A percentile compares a stretch with the other conserved stretches of the same genome.
Conservation (phyloP, 208 protist species). For the Porcisia deanei region DNA sequence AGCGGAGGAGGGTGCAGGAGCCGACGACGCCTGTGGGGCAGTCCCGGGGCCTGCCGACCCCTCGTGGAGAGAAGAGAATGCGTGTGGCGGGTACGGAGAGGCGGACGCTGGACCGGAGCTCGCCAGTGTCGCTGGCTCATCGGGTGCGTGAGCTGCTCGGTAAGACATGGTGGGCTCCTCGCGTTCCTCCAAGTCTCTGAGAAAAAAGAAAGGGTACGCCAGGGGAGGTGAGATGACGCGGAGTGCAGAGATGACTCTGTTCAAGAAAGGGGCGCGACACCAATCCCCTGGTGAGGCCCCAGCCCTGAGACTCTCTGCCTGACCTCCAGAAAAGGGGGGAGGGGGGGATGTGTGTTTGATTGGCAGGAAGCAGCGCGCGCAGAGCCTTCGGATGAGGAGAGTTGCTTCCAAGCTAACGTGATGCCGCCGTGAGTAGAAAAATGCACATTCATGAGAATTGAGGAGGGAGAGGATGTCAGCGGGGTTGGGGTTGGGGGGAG, state of each 20-base stretch:
- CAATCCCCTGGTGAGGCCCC: neutral
- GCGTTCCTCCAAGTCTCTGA: neutral
- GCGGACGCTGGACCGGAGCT: neutral
- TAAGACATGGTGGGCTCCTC: neutral
- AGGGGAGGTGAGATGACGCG: neutral
- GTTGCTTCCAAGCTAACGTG: neutral
- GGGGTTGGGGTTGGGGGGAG: neutral
- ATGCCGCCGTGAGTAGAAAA: neutral
- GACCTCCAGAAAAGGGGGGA: neutral
- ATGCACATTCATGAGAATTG: neutral
- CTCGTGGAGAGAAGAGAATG: neutral
- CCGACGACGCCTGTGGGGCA: neutral
- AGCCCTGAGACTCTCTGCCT: neutral
- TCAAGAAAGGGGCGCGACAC: neutral
- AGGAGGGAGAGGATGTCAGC: neutral
- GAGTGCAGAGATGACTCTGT: neutral
- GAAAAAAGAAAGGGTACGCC: neutral
- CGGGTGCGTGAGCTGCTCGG: neutral
- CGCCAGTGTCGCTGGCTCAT: slow-evolving; percentile 5
- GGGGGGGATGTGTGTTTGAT: neutral
- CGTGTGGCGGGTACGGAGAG: neutral
- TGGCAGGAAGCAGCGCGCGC: neutral
- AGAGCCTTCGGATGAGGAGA: neutral
- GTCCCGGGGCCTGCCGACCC: neutral
- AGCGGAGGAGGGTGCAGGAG: neutral